A percentile compares a stretch with the other conserved stretches of the same genome.
These are phyloP conservation scores for Coleophoma cylindrospora DNA, from an alignment of 2,329 filamentous ascomycete species.

Conservation along the genomic window DNA sequence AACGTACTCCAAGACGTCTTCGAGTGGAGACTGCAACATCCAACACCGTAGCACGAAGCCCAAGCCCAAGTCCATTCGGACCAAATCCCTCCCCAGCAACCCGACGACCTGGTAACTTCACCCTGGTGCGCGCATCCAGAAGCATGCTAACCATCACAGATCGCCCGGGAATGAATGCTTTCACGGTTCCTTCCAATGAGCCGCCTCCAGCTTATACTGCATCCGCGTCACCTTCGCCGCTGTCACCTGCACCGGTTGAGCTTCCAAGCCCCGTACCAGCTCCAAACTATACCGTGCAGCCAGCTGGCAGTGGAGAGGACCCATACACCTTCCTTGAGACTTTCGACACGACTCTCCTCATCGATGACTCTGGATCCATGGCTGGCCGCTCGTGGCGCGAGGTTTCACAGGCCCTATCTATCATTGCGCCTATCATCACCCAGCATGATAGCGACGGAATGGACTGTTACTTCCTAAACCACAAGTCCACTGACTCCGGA, in stretches of 20 bases:
- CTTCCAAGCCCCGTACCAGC: constrained; percentile 12
- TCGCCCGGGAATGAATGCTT: constrained; percentile 23
- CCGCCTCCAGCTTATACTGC: constrained; percentile 26
- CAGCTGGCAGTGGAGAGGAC: constrained; percentile 45
- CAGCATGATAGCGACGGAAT: constrained; percentile 77
- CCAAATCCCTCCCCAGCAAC: constrained; percentile 19
- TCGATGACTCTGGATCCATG: constrained; percentile 94
- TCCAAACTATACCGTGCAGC: constrained; percentile 29
- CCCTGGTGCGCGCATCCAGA: too few relatives aligned
- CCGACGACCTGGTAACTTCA: constrained; percentile 11
- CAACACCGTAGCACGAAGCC: not conserved
- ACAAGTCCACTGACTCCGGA: constrained; percentile 37
- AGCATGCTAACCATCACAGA: constrained; percentile 3
- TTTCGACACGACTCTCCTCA: constrained; percentile 86
- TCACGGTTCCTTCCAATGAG: constrained; percentile 23
- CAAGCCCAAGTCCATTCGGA: constrained; percentile 7
- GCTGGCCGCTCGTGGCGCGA: constrained; percentile 70
- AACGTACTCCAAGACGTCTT: constrained; percentile 3
- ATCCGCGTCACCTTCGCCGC: constrained; percentile 10
- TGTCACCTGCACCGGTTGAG: constrained; percentile 6
- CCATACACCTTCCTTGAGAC: constrained; percentile 68
- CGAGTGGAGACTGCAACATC: not conserved
- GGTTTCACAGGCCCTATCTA: constrained; percentile 61
- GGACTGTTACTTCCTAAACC: constrained; percentile 89
- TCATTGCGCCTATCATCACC: constrained; percentile 80